These are phyloP conservation scores for Backusella parvicylindrica DNA, from an alignment of 192 early-diverging fungal species.

Conservation along the genomic window DNA sequence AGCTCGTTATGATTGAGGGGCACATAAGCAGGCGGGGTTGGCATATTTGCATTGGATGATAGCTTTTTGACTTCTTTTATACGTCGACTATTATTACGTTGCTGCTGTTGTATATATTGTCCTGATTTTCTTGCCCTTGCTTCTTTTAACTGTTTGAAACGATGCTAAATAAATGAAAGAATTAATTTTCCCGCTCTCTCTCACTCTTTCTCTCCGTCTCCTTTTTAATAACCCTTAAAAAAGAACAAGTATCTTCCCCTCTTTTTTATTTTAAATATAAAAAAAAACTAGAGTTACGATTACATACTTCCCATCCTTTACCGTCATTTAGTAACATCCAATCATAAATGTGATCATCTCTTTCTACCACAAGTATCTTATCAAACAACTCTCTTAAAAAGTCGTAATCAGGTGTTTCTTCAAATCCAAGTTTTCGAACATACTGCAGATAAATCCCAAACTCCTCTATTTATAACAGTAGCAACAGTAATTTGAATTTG, in stretches of 20 bases:
- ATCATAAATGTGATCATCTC: conserved; percentile 90
- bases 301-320: conserved; percentile 44
- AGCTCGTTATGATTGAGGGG: not conserved
- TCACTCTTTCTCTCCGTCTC: not conserved
- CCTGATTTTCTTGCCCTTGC: not conserved
- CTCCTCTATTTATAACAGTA: conserved; percentile 35
- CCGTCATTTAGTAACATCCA: conserved; percentile 72
- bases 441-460: conserved; percentile 74
- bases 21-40: conserved; percentile 5
- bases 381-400: conserved; percentile 66
- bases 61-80: not conserved
- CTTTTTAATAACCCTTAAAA: not conserved
- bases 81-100: conserved; percentile 3
- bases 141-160: conserved; percentile 6
- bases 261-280: not conserved
- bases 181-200: not conserved
- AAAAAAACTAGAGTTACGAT: not conserved
- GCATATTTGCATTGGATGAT: not conserved
- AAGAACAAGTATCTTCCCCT: not conserved
- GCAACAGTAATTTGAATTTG: too few relatives aligned
- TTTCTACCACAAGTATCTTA: conserved; percentile 66
- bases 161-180: not conserved
- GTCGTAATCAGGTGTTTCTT: conserved; percentile 82
- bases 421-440: conserved; percentile 66
- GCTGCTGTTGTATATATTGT: not conserved